Base-by-base conservation (phyloP, 306 rosid genomes). In the Pueraria montana region DNA sequence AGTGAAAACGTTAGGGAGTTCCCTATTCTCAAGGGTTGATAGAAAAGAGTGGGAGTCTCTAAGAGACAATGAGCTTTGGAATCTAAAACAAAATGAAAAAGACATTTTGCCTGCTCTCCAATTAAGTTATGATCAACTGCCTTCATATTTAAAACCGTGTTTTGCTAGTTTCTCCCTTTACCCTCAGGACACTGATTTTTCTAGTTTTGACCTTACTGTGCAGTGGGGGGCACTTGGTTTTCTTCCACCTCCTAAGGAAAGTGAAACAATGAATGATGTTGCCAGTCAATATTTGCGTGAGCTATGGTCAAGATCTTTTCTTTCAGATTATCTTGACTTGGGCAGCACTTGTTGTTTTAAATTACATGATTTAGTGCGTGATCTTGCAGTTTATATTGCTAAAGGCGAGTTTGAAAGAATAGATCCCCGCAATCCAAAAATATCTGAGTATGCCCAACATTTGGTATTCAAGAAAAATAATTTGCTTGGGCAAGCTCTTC, bases 141-240 rank as follows among this genome's bases (percentile, higher is more conserved):
- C 69, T 63, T 63, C 69, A 6, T 30, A 63, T 6, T 63, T 63
- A 6, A 63, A 30, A 16, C 42, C 5, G 0, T 63, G 69, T 24
- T 63, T 63, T 63, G 69, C n/a, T 30, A 30, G 2, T 11, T 62
- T 63, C 20, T 63, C 67, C 16, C 40, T 61, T 61, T 24, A 4
- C 6, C 0, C 0, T 3, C 27, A 70, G 75, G 75, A 48, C 8
- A 0, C 6, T 62, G 21, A 26, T 2, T 8, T 55, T 55, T 2
- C 1, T 0, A 55, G 62, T 3, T 20, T 20, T 55, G 2, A 20
- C 20, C 27, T 55, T 20, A 10, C 6, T 55, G 4, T 1, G 27
- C 20, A 20, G 62, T 55, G 27, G 62, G 75, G 58, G n/a, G n/a
- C n/a, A n/a, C n/a, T n/a, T n/a, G n/a, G n/a, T 46, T 49, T 46